Base-by-base conservation (phyloP, 441 rosid genomes). In the Hypseocharis bilobata region DNA sequence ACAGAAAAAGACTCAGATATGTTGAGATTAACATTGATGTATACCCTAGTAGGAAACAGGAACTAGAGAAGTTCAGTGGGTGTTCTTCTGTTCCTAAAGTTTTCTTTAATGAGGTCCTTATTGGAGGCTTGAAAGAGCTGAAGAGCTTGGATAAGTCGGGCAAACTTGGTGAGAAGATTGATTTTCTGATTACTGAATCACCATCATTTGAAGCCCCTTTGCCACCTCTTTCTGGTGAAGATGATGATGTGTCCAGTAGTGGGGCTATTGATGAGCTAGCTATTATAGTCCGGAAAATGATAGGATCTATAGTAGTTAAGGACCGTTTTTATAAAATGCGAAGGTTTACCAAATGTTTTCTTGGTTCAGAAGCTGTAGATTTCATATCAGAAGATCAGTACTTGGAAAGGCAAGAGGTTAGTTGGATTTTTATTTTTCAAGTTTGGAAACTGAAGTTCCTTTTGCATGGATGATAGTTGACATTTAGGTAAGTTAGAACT, bases 141-240 rank as follows among this genome's bases (percentile, higher is more conserved):
- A 82, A 77, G 70, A 72, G 44, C 20, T 76, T 87, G 73, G 88
- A 84, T 47, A 83, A 84, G 70, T 80, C 83, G 56, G 89, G 92
- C 27, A 72, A 81, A 74, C 88, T 88, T 77, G 82, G 78, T 49
- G 96, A 87, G 78, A 91, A 86, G 81, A 86, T 86, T 49, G 84
- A 80, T 47, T 62, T 69, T 80, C 52, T 88, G 68, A 76, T 88
- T 47, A 23, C 72, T 27, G 85, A 87, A 78, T 68, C 75, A 61
- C 87, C 96, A 6, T 57, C 85, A 1, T 62, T 57, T 20, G 88
- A 81, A 82, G 89, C 92, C 76, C 97, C 94, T 71, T 28, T 86
- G 23, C 91, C 87, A 0, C 96, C 97, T 52, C 82, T 88, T 62
- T 88, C 96, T 49, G 97, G 94, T 30, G 96, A 91, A 81, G 97